Conservation (phyloP, 2,329 filamentous ascomycete species). For the Tolypocladium sp. region DNA sequence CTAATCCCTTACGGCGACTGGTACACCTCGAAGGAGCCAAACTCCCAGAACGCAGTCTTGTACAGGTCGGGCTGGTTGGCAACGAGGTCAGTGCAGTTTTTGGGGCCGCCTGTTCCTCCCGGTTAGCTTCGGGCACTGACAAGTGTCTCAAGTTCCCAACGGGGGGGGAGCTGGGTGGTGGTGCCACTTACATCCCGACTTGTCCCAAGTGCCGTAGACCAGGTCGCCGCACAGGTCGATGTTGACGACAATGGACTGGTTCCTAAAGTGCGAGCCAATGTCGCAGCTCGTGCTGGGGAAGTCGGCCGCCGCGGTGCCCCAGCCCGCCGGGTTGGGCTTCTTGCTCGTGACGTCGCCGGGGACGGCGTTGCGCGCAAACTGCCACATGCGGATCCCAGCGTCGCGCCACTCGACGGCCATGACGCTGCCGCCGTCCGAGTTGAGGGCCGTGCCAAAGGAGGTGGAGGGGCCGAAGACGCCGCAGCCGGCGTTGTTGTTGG, state of each 20-base stretch:
- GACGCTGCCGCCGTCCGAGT: conserved; percentile 44
- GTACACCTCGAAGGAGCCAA: conserved; percentile 52
- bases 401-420: conserved; percentile 53
- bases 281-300: conserved; percentile 56
- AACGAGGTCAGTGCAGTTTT: conserved; percentile 48
- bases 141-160: not conserved
- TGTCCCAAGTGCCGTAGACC: conserved; percentile 35
- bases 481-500: conserved; percentile 47
- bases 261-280: conserved; percentile 49
- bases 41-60: conserved; percentile 55
- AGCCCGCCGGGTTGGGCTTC: conserved; percentile 50
- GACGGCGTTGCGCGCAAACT: conserved; percentile 39
- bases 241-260: conserved; percentile 57
- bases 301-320: conserved; percentile 54
- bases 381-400: conserved; percentile 55
- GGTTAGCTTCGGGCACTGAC: not conserved
- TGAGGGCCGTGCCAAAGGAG: conserved; percentile 44
- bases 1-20: conserved; percentile 13
- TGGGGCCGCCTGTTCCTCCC: conserved; percentile 29
- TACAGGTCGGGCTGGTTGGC: conserved; percentile 47
- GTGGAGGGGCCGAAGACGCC: conserved; percentile 33
- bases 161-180: not conserved
- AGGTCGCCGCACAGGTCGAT: conserved; percentile 55
- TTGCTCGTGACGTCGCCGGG: conserved; percentile 41
- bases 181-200: conserved; percentile 31